Evolutionary conservation across 352 stramenopile species (phyloP), one percentile per base, ranked within the genome.

Genomic region (Phytophthora ohioensis): DNA sequence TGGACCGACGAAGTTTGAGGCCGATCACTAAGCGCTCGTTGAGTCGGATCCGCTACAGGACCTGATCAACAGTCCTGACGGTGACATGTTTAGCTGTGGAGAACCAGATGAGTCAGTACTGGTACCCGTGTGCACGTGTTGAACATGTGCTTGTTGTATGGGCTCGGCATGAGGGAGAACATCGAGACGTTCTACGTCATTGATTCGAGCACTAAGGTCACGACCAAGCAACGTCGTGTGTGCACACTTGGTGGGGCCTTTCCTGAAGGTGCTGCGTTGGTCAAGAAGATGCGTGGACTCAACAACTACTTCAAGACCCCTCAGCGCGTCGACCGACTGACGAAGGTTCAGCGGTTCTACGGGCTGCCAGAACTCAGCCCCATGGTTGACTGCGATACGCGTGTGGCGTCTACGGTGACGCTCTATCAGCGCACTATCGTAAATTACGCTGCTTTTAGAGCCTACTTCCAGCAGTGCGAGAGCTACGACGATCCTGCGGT

Each of bases 271-370:
- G 2, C 35, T 41, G 35, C 1, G 31, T 47, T 58, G 34, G 43
- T 58, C 8, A 58, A 58, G 35, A 13, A n/a, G 1, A 35, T 46
- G 35, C 34, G 46, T 7, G 5, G 12, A 17, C 17, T 58, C 5
- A 64, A 64, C 56, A 55, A 64, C 4, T 64, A 55, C 10, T 64
- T 64, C 10, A 55, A 15, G 3, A 34, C 42, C 2, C 15, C 21
- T 10, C 31, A 55, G 43, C 56, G 56, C n/a, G 35, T 15, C 8
- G 42, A 35, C 8, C 38, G 47, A n/a, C 32, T 51, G 3, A 9
- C 45, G 35, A 15, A 53, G 2, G 30, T 59, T 1, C 55, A 62
- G 12, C 1, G 42, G 7, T 55, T 46, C 10, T 55, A 36, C n/a
- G 32, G 55, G 6, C 34, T 47, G 5, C 43, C 43, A 2, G 47